A percentile compares a stretch with the other conserved stretches of the same genome.
phyloP scores from a whole-genome alignment of 495 filamentous ascomycete species.

The Podospora bellae-mahoneyi region DNA sequence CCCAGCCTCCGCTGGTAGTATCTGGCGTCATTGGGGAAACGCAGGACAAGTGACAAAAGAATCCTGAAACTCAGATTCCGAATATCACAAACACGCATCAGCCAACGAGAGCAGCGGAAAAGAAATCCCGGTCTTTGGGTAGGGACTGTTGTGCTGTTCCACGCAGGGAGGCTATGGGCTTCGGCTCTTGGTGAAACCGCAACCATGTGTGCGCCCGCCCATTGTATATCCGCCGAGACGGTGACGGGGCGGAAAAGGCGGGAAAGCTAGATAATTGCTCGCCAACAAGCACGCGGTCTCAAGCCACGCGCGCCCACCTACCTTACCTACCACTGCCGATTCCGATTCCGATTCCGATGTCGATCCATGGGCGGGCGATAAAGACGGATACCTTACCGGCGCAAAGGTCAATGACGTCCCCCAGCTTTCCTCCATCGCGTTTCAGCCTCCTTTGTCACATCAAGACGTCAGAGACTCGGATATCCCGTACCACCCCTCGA shows the following conservation, averaged over 20 bases:
- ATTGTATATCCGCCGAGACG: background rate
- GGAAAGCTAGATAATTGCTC: background rate
- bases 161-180: background rate
- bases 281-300: background rate
- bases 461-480: background rate
- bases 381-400: background rate
- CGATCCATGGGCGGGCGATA: background rate
- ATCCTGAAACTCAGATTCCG: background rate
- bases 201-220: background rate
- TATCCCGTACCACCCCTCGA: background rate
- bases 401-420: too few species aligned
- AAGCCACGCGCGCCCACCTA: background rate
- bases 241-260: background rate
- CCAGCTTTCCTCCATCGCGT: too few species aligned
- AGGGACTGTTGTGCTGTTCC: background rate
- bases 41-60: background rate
- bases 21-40: too few species aligned
- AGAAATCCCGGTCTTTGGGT: background rate
- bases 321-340: background rate
- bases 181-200: background rate
- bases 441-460: background rate
- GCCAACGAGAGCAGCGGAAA: background rate
- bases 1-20: background rate
- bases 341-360: background rate
- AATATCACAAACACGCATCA: background rate